Evolutionary conservation across 2,329 filamentous ascomycete species (phyloP).

Genomic region (Pseudogymnoascus sp.): DNA sequence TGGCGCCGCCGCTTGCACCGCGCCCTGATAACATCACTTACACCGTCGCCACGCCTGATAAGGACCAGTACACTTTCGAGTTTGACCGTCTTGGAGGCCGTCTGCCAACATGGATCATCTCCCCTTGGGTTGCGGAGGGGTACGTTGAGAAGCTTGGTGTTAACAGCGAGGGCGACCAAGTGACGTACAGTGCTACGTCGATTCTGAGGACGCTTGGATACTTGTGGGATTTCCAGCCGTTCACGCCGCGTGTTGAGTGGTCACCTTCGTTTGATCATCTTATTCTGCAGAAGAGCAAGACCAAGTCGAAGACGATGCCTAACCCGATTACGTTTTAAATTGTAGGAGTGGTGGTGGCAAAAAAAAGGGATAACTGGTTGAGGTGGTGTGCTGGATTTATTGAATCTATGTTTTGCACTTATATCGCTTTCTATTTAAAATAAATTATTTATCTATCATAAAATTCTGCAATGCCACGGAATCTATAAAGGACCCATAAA

Average conservation of each 20-base stretch:
- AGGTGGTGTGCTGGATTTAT: neutral
- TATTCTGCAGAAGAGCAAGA: neutral
- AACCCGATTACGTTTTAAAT: neutral
- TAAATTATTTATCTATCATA: neutral
- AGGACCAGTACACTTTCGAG: conserved; percentile 31
- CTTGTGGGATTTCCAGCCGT: conserved; percentile 28
- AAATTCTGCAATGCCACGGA: neutral
- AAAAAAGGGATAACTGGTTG: neutral
- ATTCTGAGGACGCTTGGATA: conserved; percentile 36
- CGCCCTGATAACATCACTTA: conserved; percentile 30
- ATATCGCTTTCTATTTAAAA: neutral
- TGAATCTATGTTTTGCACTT: neutral
- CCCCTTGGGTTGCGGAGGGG: conserved; percentile 37
- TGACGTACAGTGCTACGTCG: conserved; percentile 33
- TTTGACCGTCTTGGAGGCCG: conserved; percentile 37
- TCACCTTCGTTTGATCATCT: conserved; percentile 10
- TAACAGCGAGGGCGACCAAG: conserved; percentile 29
- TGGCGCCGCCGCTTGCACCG: conserved; percentile 28
- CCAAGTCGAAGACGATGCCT: neutral
- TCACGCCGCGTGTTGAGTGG: conserved; percentile 8
- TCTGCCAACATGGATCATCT: conserved; percentile 37
- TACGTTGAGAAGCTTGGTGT: conserved; percentile 33
- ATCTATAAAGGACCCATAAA: neutral
- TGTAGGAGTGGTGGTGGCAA: neutral
- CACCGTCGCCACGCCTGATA: conserved; percentile 31